A percentile compares a stretch with the other conserved stretches of the same genome.
phyloP scores from a whole-genome alignment of 768 basidiomycete genomes.

The Boletus rufocinnamomeus region DNA sequence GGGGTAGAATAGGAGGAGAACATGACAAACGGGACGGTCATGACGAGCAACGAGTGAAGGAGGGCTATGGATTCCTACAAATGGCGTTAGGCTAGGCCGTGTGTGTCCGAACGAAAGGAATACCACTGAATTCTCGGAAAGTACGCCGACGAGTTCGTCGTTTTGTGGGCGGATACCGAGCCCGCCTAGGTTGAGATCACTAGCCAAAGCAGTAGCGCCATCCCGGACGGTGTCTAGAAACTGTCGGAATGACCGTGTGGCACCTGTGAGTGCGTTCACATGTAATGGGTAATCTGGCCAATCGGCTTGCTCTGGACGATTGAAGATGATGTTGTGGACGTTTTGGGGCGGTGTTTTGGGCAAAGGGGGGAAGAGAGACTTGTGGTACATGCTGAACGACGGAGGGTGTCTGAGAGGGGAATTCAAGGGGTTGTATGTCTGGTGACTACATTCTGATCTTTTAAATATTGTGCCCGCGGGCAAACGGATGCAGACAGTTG shows the following conservation, averaged over 20 bases:
- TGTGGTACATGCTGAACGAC: constrained; percentile 48
- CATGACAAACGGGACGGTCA: constrained; percentile 54
- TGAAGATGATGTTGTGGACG: constrained; percentile 54
- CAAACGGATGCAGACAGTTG: not conserved
- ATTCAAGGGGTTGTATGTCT: not conserved
- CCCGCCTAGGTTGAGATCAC: constrained; percentile 52
- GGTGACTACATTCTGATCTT: not conserved
- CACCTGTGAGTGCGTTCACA: constrained; percentile 56
- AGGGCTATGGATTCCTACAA: constrained; percentile 57
- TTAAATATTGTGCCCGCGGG: constrained; percentile 8
- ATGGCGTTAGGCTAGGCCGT: not conserved
- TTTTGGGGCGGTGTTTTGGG: constrained; percentile 54
- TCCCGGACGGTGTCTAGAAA: constrained; percentile 53
- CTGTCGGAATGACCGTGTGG: constrained; percentile 47
- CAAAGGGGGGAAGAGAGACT: constrained; percentile 56
- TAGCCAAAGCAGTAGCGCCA: constrained; percentile 57
- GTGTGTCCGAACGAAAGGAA: not conserved
- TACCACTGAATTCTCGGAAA: constrained; percentile 71
- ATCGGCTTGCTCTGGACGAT: constrained; percentile 51
- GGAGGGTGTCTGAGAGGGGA: not conserved
- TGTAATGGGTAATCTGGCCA: constrained; percentile 60
- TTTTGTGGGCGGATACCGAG: constrained; percentile 50
- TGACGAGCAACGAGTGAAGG: constrained; percentile 48
- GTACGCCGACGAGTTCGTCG: constrained; percentile 65
- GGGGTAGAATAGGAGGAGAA: constrained; percentile 57